phyloP scores from a whole-genome alignment of 192 early-diverging fungal species.

The Linnemannia hyalina region DNA sequence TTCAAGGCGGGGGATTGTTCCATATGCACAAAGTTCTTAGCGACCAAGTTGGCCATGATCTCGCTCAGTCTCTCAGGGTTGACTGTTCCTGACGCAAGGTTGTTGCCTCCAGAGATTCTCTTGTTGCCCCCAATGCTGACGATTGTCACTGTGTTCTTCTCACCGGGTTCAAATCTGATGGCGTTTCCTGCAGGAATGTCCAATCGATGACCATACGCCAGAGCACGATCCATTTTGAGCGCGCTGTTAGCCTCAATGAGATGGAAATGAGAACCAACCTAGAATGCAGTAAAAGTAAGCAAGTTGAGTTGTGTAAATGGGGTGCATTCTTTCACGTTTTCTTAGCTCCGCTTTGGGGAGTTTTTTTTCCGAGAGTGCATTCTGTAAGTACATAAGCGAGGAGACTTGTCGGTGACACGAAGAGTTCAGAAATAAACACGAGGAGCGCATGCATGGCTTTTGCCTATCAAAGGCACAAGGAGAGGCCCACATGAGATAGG shows the following conservation, averaged over 20 bases:
- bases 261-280: slow-evolving; percentile 97
- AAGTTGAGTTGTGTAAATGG: neutral
- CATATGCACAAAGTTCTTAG: slow-evolving; percentile 73
- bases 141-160: slow-evolving; percentile 85
- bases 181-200: slow-evolving; percentile 96
- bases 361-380: neutral
- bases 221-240: slow-evolving; percentile 85
- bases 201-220: slow-evolving; percentile 88
- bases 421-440: neutral
- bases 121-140: slow-evolving; percentile 87
- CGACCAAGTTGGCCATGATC: slow-evolving; percentile 65
- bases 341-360: too few relatives aligned
- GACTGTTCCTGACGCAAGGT: slow-evolving; percentile 81
- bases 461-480: neutral
- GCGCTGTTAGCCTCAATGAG: slow-evolving; percentile 92
- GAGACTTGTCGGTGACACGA: neutral
- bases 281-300: neutral
- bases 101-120: slow-evolving; percentile 89
- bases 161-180: slow-evolving; percentile 96
- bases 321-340: neutral
- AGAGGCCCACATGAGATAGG: neutral
- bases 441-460: neutral
- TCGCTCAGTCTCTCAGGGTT: slow-evolving; percentile 60
- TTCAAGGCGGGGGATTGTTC: slow-evolving; percentile 65
- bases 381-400: neutral